phyloP scores from a whole-genome alignment of 2,329 filamentous ascomycete genomes.

The Leptographium procerum region DNA sequence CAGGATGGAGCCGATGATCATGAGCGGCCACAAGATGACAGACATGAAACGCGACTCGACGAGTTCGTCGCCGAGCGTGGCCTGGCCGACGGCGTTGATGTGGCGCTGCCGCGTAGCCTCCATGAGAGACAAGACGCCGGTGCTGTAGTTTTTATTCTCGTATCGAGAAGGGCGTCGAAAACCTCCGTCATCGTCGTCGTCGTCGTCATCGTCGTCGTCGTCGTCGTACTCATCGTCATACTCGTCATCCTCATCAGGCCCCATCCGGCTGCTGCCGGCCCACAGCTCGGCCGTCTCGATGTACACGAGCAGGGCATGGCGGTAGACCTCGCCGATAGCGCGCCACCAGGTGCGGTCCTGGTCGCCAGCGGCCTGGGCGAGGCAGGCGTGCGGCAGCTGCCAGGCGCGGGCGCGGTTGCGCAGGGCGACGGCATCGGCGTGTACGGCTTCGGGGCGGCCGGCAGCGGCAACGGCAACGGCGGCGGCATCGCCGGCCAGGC shows the following conservation, averaged over 20 bases:
- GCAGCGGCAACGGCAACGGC: background rate
- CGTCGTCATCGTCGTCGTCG: background rate
- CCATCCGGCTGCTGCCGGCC: background rate
- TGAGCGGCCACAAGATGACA: conserved; percentile 12
- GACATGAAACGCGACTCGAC: conserved; percentile 10
- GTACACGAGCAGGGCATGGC: conserved; percentile 11
- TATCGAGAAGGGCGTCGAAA: background rate
- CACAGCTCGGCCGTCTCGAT: conserved; percentile 4
- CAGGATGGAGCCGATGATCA: conserved; percentile 11
- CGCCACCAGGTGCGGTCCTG: conserved; percentile 11
- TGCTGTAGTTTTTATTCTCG: background rate
- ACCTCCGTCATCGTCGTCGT: background rate
- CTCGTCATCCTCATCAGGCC: too few relatives aligned
- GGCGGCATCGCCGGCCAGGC: conserved; percentile 4
- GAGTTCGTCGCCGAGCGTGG: conserved; percentile 8
- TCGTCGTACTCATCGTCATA: too few relatives aligned
- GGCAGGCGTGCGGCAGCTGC: conserved; percentile 8
- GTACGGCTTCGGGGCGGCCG: background rate
- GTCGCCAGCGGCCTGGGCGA: conserved; percentile 5
- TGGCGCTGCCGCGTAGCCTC: conserved; percentile 4
- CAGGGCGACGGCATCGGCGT: conserved; percentile 2
- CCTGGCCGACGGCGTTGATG: conserved; percentile 8
- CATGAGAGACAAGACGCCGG: background rate
- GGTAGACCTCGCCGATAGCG: conserved; percentile 12
- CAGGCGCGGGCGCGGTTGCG: conserved; percentile 8